These are phyloP conservation scores for Lecanicillium sp. DNA, from an alignment of 2,329 filamentous ascomycete species.

Conservation along the genomic window DNA sequence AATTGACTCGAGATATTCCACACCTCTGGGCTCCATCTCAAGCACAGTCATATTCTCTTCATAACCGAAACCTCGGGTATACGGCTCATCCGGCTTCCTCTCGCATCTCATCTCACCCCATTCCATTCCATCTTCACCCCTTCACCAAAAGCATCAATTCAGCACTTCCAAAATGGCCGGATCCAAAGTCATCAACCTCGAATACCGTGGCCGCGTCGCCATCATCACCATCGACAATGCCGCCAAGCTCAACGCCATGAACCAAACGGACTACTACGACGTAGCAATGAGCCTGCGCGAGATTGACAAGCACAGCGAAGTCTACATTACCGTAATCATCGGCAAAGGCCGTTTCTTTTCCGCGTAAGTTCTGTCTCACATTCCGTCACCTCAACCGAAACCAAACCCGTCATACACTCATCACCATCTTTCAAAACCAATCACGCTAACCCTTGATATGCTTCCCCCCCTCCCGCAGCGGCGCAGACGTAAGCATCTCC, in stretches of 20 bases:
- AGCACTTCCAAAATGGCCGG: not conserved
- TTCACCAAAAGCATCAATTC: not conserved
- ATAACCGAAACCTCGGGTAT: too few relatives aligned
- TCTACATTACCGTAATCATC: constrained; percentile 77
- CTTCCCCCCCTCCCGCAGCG: too few relatives aligned
- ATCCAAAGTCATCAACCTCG: constrained; percentile 22
- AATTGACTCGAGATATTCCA: too few relatives aligned
- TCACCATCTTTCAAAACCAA: not conserved
- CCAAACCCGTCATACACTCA: not conserved
- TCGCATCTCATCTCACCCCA: too few relatives aligned
- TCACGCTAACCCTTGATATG: constrained; percentile 7
- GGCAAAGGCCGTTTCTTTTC: constrained; percentile 83
- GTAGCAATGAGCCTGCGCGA: constrained; percentile 67
- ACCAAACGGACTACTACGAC: constrained; percentile 64
- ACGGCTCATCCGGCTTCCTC: not conserved
- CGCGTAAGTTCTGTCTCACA: constrained; percentile 50
- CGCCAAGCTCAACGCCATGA: constrained; percentile 81
- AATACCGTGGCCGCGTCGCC: constrained; percentile 39
- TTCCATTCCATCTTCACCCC: not conserved
- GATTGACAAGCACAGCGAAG: constrained; percentile 68
- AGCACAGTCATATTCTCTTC: too few relatives aligned
- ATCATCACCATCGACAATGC: constrained; percentile 80
- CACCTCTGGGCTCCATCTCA: too few relatives aligned
- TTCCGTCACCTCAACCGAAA: too few relatives aligned
- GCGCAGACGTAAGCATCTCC: constrained; percentile 64